phyloP scores from a whole-genome alignment of 495 filamentous ascomycete species.

The Halenospora varia region DNA sequence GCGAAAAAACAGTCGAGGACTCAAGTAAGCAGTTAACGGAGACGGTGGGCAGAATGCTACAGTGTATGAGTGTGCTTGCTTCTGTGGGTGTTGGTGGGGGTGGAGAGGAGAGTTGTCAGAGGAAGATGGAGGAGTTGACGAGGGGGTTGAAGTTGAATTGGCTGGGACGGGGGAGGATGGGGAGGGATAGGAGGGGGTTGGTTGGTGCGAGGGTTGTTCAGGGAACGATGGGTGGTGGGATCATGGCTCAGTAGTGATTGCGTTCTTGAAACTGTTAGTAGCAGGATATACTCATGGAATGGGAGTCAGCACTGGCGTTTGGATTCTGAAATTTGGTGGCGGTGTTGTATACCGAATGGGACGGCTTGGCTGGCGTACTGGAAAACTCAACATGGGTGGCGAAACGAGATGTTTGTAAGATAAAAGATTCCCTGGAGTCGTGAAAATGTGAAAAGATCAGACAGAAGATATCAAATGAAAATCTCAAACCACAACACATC shows the following conservation, averaged over 20 bases:
- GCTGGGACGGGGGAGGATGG: constrained; percentile 86
- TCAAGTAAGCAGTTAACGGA: constrained; percentile 80
- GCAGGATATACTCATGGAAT: no score
- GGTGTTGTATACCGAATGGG: no score
- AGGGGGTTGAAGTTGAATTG: constrained; percentile 93
- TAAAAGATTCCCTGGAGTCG: no score
- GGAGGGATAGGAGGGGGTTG: constrained; percentile 82
- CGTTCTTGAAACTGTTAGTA: no score
- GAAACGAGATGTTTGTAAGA: no score
- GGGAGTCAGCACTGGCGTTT: no score
- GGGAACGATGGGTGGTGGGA: background rate
- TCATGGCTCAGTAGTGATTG: background rate
- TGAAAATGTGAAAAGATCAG: no score
- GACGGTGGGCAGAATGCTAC: constrained; percentile 91
- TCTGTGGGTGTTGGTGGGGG: constrained; percentile 47
- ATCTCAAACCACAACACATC: no score
- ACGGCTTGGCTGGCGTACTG: no score
- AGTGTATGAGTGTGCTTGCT: constrained; percentile 88
- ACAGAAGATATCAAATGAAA: no score
- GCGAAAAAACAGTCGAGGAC: constrained; percentile 52
- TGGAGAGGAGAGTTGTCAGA: constrained; percentile 62
- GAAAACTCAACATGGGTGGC: no score
- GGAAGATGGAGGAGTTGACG: constrained; percentile 75
- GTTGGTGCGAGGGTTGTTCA: constrained; percentile 43
- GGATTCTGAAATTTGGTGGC: no score